A percentile compares a stretch with the other conserved stretches of the same genome.
Evolutionary conservation across 202 grass and related monocot species (phyloP).

Genomic region (Setaria italica): DNA sequence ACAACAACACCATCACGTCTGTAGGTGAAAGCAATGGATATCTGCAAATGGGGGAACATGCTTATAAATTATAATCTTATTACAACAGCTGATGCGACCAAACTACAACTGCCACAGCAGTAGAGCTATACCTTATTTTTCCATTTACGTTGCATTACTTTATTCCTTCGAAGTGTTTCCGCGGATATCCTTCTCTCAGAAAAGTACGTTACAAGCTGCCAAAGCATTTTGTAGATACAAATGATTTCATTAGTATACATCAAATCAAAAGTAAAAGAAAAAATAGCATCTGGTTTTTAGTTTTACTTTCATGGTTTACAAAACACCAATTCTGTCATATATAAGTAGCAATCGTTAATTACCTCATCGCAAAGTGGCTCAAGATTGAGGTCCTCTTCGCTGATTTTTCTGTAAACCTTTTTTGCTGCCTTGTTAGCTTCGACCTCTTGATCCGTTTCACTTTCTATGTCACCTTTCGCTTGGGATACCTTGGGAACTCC

Average conservation of each 20-base stretch:
- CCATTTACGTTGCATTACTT: conserved; percentile 64
- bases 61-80: conserved; percentile 36
- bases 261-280: conserved; percentile 35
- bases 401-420: conserved; percentile 63
- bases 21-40: conserved; percentile 92
- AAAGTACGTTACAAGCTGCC: conserved; percentile 86
- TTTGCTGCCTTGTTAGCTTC: conserved; percentile 30
- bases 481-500: conserved; percentile 20
- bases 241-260: conserved; percentile 26
- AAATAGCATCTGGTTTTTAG: conserved; percentile 4
- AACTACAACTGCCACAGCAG: conserved; percentile 14
- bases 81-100: conserved; percentile 26
- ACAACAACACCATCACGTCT: conserved; percentile 67
- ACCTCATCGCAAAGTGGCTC: conserved; percentile 82
- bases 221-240: conserved; percentile 48
- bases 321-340: background rate
- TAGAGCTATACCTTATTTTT: conserved; percentile 58
- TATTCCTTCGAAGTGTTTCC: conserved; percentile 84
- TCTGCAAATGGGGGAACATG: conserved; percentile 54
- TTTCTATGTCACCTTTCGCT: conserved; percentile 31
- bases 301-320: conserved; percentile 17
- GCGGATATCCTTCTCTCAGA: conserved; percentile 71
- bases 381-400: conserved; percentile 65
- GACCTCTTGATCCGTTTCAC: conserved; percentile 32
- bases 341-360: conserved; percentile 13